Evolutionary conservation across 768 basidiomycete genomes (phyloP).

Genomic region (Amylocystis lapponica): DNA sequence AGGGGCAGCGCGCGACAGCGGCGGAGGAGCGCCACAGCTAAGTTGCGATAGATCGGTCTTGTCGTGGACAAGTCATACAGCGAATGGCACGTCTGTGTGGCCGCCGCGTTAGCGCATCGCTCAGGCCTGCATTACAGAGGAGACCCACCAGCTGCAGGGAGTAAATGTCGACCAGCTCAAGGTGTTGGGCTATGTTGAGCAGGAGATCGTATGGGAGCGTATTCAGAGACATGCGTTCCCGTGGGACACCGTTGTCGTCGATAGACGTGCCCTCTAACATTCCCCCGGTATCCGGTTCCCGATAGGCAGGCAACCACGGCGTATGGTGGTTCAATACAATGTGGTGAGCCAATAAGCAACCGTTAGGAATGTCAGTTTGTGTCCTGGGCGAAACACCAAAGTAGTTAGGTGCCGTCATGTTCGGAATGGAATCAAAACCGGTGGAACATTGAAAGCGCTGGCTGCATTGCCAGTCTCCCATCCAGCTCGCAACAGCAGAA

Average conservation of each 20-base stretch:
- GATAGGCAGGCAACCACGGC: too few relatives aligned
- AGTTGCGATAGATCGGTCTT: slow-evolving; percentile 60
- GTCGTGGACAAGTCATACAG: slow-evolving; percentile 57
- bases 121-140: not conserved
- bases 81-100: slow-evolving; percentile 51
- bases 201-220: slow-evolving; percentile 66
- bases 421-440: too few relatives aligned
- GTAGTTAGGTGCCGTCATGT: too few relatives aligned
- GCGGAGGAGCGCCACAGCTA: slow-evolving; percentile 55
- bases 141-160: slow-evolving; percentile 54
- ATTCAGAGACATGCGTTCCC: slow-evolving; percentile 28
- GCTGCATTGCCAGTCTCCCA: too few relatives aligned
- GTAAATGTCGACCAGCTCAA: slow-evolving; percentile 56
- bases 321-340: too few relatives aligned
- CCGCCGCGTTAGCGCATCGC: not conserved
- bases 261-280: not conserved
- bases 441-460: too few relatives aligned
- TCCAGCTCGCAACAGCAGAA: too few relatives aligned
- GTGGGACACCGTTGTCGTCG: not conserved
- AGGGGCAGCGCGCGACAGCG: slow-evolving; percentile 66
- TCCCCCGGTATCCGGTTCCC: too few relatives aligned
- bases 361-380: too few relatives aligned
- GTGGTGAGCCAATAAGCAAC: too few relatives aligned
- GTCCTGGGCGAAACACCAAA: too few relatives aligned
- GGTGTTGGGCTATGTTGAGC: slow-evolving; percentile 58